Conservation (phyloP, 2,329 filamentous ascomycete genomes). For the Neoscytalidium dimidiatum region DNA sequence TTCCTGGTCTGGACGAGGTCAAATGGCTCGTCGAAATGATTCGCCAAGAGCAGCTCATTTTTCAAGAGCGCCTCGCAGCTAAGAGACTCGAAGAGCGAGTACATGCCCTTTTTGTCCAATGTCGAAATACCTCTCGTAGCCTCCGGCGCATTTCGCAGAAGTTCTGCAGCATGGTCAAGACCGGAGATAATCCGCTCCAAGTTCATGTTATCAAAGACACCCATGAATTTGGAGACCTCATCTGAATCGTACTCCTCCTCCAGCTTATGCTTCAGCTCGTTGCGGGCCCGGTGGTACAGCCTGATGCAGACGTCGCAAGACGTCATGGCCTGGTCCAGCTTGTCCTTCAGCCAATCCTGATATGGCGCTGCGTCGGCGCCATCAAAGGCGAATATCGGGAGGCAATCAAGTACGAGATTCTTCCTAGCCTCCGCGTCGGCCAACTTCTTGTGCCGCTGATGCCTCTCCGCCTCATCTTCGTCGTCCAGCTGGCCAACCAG, state of each 20-base stretch:
- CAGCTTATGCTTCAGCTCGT: constrained; percentile 42
- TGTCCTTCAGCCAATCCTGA: constrained; percentile 41
- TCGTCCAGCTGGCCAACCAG: constrained; percentile 34
- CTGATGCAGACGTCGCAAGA: constrained; percentile 54
- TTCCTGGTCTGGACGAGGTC: constrained; percentile 75
- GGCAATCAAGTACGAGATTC: constrained; percentile 43
- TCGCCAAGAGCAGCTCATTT: constrained; percentile 53
- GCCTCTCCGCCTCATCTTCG: constrained; percentile 27
- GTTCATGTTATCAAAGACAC: constrained; percentile 48
- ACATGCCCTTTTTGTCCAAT: constrained; percentile 63
- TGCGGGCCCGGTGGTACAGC: constrained; percentile 48
- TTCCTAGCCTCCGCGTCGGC: constrained; percentile 42
- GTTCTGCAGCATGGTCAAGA: constrained; percentile 42
- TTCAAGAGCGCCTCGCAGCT: constrained; percentile 79
- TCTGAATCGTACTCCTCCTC: constrained; percentile 47
- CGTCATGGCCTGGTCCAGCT: constrained; percentile 45
- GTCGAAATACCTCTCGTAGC: constrained; percentile 53
- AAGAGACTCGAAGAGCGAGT: constrained; percentile 84
- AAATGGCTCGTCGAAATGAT: constrained; percentile 81
- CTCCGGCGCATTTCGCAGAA: constrained; percentile 48
- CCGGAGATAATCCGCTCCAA: constrained; percentile 46
- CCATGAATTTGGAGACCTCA: constrained; percentile 46
- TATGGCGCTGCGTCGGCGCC: constrained; percentile 48
- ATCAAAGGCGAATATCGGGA: constrained; percentile 51
- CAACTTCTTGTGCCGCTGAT: constrained; percentile 35